Evolutionary conservation across 2,329 filamentous ascomycete genomes (phyloP).

Genomic region (Phialophora tarda): DNA sequence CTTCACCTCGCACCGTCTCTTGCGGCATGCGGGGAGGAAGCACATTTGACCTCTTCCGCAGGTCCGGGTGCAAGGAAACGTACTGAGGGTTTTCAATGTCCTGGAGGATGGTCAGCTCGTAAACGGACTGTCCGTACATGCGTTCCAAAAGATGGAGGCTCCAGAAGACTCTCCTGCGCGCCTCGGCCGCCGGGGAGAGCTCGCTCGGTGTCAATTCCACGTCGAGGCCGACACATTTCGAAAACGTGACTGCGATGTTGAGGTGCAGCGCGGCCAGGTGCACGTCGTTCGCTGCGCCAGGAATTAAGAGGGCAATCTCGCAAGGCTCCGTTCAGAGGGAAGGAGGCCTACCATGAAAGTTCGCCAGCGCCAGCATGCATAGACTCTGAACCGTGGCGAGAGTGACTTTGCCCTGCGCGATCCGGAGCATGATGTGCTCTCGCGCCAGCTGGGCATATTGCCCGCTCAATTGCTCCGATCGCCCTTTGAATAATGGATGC

Average conservation of each 20-base stretch:
- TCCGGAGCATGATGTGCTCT: conserved; percentile 37
- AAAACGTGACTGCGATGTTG: conserved; percentile 20
- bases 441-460: conserved; percentile 34
- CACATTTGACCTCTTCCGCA: conserved; percentile 4
- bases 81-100: conserved; percentile 1
- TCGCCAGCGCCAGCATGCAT: conserved; percentile 38
- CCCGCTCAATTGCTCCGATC: conserved; percentile 25
- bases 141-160: conserved; percentile 16
- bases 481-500: conserved; percentile 36
- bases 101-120: not conserved
- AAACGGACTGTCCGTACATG: conserved; percentile 11
- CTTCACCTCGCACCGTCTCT: not conserved
- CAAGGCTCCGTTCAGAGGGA: conserved; percentile 37
- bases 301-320: conserved; percentile 44
- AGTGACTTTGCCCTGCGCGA: conserved; percentile 33
- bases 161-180: conserved; percentile 17
- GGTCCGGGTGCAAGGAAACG: not conserved
- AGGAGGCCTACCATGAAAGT: conserved; percentile 34
- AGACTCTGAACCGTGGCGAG: conserved; percentile 39
- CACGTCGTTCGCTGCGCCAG: conserved; percentile 50
- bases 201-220: conserved; percentile 16
- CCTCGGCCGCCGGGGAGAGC: conserved; percentile 3
- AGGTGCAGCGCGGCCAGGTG: conserved; percentile 47
- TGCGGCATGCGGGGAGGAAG: conserved; percentile 10
- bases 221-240: conserved; percentile 20